Percentiles rank a stretch among this genome's conserved stretches.
These are phyloP conservation scores for Cyclostephanos tholiformis DNA, from an alignment of 108 stramenopile genomes.

Conservation along the genomic window DNA sequence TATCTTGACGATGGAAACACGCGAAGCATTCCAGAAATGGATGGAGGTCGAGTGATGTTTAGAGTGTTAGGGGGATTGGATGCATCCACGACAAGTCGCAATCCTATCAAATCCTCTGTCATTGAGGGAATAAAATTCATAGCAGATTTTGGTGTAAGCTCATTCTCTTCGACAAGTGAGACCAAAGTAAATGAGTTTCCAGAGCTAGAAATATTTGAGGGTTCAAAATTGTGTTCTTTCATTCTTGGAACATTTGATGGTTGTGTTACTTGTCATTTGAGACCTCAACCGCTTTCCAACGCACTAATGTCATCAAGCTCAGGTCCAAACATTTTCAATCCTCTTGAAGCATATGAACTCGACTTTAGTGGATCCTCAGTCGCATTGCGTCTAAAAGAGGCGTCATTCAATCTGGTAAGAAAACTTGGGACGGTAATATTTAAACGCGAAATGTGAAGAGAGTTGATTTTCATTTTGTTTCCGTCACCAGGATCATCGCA, in stretches of 20 bases:
- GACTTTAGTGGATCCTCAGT: conserved; percentile 75
- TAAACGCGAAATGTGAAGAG: background rate
- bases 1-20: conserved; percentile 88
- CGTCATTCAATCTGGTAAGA: conserved; percentile 58
- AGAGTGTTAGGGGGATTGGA: conserved; percentile 72
- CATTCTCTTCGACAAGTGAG: conserved; percentile 68
- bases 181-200: conserved; percentile 87
- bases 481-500: conserved; percentile 61
- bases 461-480: conserved; percentile 2
- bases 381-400: conserved; percentile 73
- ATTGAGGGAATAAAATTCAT: conserved; percentile 80
- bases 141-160: conserved; percentile 74
- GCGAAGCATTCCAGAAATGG: conserved; percentile 72
- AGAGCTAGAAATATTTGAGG: conserved; percentile 87
- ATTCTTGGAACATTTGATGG: conserved; percentile 73
- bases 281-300: conserved; percentile 60
- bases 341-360: conserved; percentile 89
- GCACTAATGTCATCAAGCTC: conserved; percentile 32
- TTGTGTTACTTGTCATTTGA: conserved; percentile 67
- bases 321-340: conserved; percentile 82
- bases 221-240: conserved; percentile 58
- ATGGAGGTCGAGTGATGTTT: conserved; percentile 74
- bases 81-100: conserved; percentile 33
- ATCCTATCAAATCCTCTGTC: conserved; percentile 11
- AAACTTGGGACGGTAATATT: background rate